phyloP scores from a whole-genome alignment of 768 basidiomycete species.

The Tylopilus sp. region DNA sequence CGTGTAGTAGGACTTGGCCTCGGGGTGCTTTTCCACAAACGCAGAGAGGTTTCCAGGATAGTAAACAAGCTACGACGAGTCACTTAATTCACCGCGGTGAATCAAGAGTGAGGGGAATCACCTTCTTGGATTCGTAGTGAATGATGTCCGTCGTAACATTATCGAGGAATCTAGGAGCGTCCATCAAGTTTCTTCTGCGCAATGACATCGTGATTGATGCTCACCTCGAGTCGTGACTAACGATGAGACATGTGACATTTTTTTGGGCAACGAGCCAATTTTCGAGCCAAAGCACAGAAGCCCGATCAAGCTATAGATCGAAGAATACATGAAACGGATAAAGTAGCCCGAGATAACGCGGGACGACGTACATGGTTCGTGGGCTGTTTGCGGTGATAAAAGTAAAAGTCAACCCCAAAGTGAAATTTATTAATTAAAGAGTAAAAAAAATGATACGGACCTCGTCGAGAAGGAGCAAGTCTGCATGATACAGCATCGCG shows the following conservation, averaged over 20 bases:
- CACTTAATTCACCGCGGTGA: conserved; percentile 17
- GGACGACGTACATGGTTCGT: conserved; percentile 76
- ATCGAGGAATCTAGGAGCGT: conserved; percentile 75
- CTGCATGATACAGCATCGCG: conserved; percentile 95
- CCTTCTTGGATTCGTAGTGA: conserved; percentile 95
- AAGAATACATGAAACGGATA: conserved; percentile 14
- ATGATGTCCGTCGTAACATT: conserved; percentile 95
- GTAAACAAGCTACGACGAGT: conserved; percentile 67
- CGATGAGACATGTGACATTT: conserved; percentile 85
- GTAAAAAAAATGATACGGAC: conserved; percentile 35
- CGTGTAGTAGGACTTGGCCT: conserved; percentile 96
- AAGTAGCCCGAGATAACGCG: conserved; percentile 15
- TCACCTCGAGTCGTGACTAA: conserved; percentile 95
- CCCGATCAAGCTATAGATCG: conserved; percentile 61
- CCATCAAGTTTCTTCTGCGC: conserved; percentile 7
- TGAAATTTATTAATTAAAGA: conserved; percentile 20
- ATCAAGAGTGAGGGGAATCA: conserved; percentile 23
- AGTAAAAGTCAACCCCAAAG: conserved; percentile 16
- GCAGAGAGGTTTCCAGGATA: conserved; percentile 89
- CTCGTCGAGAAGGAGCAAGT: conserved; percentile 83
- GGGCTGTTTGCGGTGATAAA: conserved; percentile 49
- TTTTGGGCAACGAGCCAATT: conserved; percentile 78
- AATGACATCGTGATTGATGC: conserved; percentile 25
- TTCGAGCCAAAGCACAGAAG: conserved; percentile 90
- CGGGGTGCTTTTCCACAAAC: conserved; percentile 87